Evolutionary conservation across 345 rosid species (phyloP), one percentile per base, ranked within the genome.

Genomic region (Melastoma malabathricum): DNA sequence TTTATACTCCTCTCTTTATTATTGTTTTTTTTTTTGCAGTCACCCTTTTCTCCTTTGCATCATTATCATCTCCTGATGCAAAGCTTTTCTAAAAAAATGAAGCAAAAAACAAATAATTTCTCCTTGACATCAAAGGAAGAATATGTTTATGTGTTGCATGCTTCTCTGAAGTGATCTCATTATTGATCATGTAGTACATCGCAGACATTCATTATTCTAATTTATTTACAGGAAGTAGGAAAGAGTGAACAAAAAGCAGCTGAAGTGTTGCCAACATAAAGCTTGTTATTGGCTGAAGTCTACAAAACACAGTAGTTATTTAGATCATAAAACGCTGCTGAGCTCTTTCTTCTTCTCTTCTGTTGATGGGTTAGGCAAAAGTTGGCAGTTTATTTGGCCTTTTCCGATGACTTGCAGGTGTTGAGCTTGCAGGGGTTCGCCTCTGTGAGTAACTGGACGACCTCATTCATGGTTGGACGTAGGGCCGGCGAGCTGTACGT

Each of bases 401-500:
- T 83, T 22, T 56, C 69, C 14, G 73, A 60, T 44, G 74, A 56
- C 69, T 72, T 80, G 75, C 62, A 50, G 34, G 70, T 68, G 46
- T 66, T 72, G 44, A 64, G 55, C 59, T 54, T 71, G 69, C 77
- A 72, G 4, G 96, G 90, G 52, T 78, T 73, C 45, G 86, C 92
- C 47, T 80, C 79, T 0, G 66, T 66, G 52, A 90, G 77, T 72
- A 80, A 44, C 72, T 68, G 92, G 60, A 86, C 94, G 8, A 90
- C 98, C 72, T 86, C 96, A 20, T 63, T 76, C 96, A 90, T 90
- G 44, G 86, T 76, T 20, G 96, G 97, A 15, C 96, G 84, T 3
- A 47, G 74, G 67, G 75, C 61, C 39, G 98, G 94, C 27, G 61
- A 58, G 58, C 29, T 65, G 71, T 63, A 64, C 3, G 94, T 90